A percentile compares a stretch with the other conserved stretches of the same genome.
phyloP scores from a whole-genome alignment of 2,329 filamentous ascomycete genomes.

The Lasiodiplodia hormozganensis region DNA sequence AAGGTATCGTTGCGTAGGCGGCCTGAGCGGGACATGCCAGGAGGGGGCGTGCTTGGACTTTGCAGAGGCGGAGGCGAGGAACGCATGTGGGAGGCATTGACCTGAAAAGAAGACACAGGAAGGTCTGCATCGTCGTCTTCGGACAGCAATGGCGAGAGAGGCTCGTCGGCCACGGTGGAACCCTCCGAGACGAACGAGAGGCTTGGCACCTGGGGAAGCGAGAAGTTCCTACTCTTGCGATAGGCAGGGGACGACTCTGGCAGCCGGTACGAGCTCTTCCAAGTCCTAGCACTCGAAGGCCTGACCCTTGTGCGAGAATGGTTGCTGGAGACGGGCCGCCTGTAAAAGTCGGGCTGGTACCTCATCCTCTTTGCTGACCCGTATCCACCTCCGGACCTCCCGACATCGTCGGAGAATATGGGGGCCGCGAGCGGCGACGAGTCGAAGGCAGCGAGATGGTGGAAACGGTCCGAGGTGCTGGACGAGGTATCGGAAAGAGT shows the following conservation, averaged over 20 bases:
- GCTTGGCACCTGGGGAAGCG: slow-evolving; percentile 72
- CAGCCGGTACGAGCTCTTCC: slow-evolving; percentile 79
- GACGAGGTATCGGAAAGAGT: slow-evolving; percentile 87
- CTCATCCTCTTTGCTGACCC: slow-evolving; percentile 47
- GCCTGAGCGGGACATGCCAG: slow-evolving; percentile 47
- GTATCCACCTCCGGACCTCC: slow-evolving; percentile 68
- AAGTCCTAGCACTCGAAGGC: slow-evolving; percentile 66
- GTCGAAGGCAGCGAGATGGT: slow-evolving; percentile 72
- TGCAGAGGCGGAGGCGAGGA: slow-evolving; percentile 75
- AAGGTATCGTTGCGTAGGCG: slow-evolving; percentile 49
- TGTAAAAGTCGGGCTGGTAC: slow-evolving; percentile 42
- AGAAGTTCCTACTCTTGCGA: slow-evolving; percentile 76
- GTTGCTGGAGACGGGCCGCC: slow-evolving; percentile 53
- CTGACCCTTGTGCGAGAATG: slow-evolving; percentile 73
- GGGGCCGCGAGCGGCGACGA: slow-evolving; percentile 85
- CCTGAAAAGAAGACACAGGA: slow-evolving; percentile 75
- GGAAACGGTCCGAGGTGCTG: slow-evolving; percentile 78
- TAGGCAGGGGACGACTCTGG: slow-evolving; percentile 88
- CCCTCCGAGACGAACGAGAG: slow-evolving; percentile 80
- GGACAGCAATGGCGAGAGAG: slow-evolving; percentile 64
- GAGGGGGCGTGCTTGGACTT: slow-evolving; percentile 52
- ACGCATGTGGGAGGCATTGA: slow-evolving; percentile 62
- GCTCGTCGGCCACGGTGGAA: slow-evolving; percentile 70
- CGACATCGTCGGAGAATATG: slow-evolving; percentile 83
- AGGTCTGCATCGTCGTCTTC: slow-evolving; percentile 87